Evolutionary conservation across 1,139 yeast genomes (phyloP).

Genomic region (Suhomyces taliae): DNA sequence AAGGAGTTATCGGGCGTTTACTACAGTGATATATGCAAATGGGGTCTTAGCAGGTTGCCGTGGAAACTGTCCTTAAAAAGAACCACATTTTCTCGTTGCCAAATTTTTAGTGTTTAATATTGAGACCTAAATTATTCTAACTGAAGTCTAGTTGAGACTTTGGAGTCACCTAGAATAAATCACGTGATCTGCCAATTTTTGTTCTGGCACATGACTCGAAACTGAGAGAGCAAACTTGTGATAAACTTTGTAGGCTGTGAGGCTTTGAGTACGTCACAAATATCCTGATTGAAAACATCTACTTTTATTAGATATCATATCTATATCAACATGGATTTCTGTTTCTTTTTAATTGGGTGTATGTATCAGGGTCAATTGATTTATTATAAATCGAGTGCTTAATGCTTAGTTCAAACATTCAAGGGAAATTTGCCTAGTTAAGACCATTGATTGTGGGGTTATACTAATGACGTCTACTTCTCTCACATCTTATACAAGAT

Average conservation of each 20-base stretch:
- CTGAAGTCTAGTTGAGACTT: too few relatives aligned
- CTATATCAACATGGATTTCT: constrained; percentile 7
- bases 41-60: too few relatives aligned
- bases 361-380: constrained; percentile 3
- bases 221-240: not conserved
- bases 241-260: not conserved
- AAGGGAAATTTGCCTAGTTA: not conserved
- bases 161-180: too few relatives aligned
- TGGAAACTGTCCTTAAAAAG: too few relatives aligned
- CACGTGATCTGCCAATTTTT: not conserved
- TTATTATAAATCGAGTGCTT: too few relatives aligned
- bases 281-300: not conserved
- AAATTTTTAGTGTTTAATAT: too few relatives aligned
- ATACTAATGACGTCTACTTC: not conserved
- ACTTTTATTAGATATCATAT: not conserved
- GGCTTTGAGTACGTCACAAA: not conserved
- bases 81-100: too few relatives aligned
- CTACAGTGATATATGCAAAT: too few relatives aligned
- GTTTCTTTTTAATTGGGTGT: constrained; percentile 14
- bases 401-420: too few relatives aligned
- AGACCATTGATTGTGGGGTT: not conserved
- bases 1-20: too few relatives aligned
- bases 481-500: not conserved
- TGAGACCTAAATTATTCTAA: too few relatives aligned
- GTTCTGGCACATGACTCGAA: not conserved